Evolutionary conservation across 306 rosid genomes (phyloP).

Genomic region (Cicer judaicum): DNA sequence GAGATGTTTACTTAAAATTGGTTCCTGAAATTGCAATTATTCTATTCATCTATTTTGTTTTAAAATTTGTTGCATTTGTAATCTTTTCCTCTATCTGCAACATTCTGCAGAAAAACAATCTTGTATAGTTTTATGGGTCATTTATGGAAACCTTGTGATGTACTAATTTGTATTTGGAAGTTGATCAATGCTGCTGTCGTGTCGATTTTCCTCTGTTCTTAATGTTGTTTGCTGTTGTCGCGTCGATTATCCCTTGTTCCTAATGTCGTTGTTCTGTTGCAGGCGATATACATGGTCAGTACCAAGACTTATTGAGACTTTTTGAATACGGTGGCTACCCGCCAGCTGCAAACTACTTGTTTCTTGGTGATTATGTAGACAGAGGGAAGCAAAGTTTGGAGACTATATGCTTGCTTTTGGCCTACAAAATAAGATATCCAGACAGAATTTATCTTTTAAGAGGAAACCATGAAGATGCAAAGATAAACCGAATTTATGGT

Average conservation of each 20-base stretch:
- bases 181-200: background rate
- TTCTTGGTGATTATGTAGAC: slow-evolving; percentile 87
- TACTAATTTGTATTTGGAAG: slow-evolving; percentile 32
- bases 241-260: slow-evolving; percentile 35
- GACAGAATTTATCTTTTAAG: slow-evolving; percentile 69
- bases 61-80: slow-evolving; percentile 3
- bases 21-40: background rate
- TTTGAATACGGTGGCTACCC: slow-evolving; percentile 80
- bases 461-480: slow-evolving; percentile 94
- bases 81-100: slow-evolving; percentile 9
- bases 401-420: slow-evolving; percentile 83
- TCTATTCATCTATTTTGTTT: background rate
- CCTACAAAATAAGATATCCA: slow-evolving; percentile 80
- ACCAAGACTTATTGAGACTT: slow-evolving; percentile 72
- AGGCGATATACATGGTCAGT: slow-evolving; percentile 95
- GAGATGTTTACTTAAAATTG: background rate
- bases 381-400: slow-evolving; percentile 93
- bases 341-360: slow-evolving; percentile 76
- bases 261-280: slow-evolving; percentile 48
- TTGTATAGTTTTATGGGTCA: background rate
- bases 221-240: slow-evolving; percentile 32
- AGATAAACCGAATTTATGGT: slow-evolving; percentile 84
- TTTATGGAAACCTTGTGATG: background rate
- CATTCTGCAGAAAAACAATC: background rate
- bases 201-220: slow-evolving; percentile 35